Conservation (phyloP, 305 asterid genomes). For the Solanum hybrid region DNA sequence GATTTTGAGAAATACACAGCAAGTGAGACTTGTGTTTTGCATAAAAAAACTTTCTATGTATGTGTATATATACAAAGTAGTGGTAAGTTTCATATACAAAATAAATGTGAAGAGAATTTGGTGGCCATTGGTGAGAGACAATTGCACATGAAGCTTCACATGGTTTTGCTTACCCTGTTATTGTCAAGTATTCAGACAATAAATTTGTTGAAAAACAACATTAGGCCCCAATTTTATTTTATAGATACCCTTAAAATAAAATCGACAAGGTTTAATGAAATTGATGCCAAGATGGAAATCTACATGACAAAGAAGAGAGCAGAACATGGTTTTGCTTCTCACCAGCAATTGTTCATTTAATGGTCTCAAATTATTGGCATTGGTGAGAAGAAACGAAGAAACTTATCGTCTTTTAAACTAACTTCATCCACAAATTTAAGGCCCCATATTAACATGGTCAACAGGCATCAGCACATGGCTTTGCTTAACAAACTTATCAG, state of each 20-base stretch:
- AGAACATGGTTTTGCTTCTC: neutral
- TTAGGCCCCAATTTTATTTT: neutral
- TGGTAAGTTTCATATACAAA: too few relatives aligned
- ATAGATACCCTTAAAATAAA: neutral
- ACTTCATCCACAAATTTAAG: neutral
- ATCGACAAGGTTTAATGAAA: neutral
- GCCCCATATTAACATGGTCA: neutral
- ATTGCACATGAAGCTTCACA: neutral
- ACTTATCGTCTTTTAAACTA: neutral
- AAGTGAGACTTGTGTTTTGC: neutral
- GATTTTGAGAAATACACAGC: neutral
- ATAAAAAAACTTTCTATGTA: neutral
- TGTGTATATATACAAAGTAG: neutral
- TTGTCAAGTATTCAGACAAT: neutral
- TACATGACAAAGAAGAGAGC: neutral
- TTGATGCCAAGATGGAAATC: neutral
- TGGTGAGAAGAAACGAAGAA: neutral
- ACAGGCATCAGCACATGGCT: neutral
- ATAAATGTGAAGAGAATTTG: neutral
- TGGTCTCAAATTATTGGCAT: neutral
- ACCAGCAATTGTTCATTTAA: neutral
- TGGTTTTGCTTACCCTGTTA: neutral
- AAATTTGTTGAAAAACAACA: neutral
- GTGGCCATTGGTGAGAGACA: neutral
- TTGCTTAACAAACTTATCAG: neutral